Evolutionary conservation across 2,329 filamentous ascomycete species (phyloP), one percentile per base, ranked within the genome.

Genomic region (Claviceps sp.): DNA sequence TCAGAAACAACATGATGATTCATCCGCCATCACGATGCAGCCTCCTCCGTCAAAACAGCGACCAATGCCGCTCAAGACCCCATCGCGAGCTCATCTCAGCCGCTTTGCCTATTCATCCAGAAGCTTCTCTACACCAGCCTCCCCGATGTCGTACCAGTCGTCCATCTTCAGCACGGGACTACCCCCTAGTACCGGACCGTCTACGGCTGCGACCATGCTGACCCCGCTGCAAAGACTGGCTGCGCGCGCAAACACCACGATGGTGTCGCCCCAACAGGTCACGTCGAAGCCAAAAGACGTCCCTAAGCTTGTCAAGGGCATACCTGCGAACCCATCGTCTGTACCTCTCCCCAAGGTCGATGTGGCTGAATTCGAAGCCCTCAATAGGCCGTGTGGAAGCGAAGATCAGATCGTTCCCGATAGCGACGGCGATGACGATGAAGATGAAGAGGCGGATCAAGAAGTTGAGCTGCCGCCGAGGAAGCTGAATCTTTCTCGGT

Each of bases 391-490:
- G 16, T 62, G 61, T 48, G 78, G 78, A 14, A 81, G 78, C 58
- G 78, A 82, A 60, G 78, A 82, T 52, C 70, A 77, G 51, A 72
- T 81, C 55, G 63, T 76, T 14, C 72, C 73, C 26, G 75, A 75
- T 60, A 78, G 75, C 55, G 74, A 76, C 54, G 72, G 59, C 18
- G 74, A 76, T 53, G 72, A 58, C 18, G 74, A 76, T 54, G 74
- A 76, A 53, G 72, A 58, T 18, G 74, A 34, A 34, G 30, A 76
- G 51, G 67, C 68, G 18, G 72, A 73, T 6, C 61, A 63, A 9
- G 70, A 72, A 37, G 57, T 61, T 2, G 63, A 64, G 3, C 55
- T 55, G 7, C 58, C 59, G 1, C 57, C 64, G 6, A 66, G 57
- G 48, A 70, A 67, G 42, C 60, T 78, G 24, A 65, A 79, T 54